Conservation (phyloP, 306 rosid genomes). For the Senna siamea region DNA sequence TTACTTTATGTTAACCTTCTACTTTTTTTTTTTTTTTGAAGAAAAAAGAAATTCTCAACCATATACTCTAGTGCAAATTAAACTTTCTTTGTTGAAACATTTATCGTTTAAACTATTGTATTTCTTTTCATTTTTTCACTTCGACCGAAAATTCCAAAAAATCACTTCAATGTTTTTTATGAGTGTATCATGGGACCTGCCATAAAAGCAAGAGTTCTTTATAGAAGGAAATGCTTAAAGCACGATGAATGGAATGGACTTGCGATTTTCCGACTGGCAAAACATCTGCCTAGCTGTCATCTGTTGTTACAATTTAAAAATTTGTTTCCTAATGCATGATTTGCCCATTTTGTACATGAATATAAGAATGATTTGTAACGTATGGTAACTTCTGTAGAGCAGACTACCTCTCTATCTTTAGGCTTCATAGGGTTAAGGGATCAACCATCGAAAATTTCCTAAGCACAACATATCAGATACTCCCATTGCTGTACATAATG, state of each 20-base stretch:
- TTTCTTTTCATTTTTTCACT: too few species aligned
- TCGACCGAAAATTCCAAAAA: neutral
- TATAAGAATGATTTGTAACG: conserved; percentile 32
- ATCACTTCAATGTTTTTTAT: neutral
- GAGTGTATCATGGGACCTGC: neutral
- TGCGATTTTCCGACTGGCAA: conserved; percentile 20
- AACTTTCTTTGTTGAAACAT: too few species aligned
- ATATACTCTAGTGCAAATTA: too few species aligned
- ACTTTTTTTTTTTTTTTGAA: too few species aligned
- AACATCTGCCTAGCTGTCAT: conserved; percentile 5
- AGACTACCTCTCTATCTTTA: conserved; percentile 28
- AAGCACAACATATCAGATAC: conserved; percentile 33
- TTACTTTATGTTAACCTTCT: too few species aligned
- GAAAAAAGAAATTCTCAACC: too few species aligned
- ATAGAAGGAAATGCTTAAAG: neutral
- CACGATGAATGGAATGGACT: conserved; percentile 22
- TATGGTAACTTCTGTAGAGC: conserved; percentile 36
- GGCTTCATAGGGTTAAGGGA: conserved; percentile 18
- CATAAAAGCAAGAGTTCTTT: neutral
- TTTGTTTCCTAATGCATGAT: conserved; percentile 25
- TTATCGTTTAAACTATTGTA: too few species aligned
- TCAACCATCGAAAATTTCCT: conserved; percentile 17
- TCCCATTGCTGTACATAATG: conserved; percentile 56
- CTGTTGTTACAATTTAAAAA: conserved; percentile 34
- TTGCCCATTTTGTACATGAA: conserved; percentile 3